Base-by-base conservation (phyloP, 108 stramenopile species). In the Fragilariopsis cylindrus region DNA sequence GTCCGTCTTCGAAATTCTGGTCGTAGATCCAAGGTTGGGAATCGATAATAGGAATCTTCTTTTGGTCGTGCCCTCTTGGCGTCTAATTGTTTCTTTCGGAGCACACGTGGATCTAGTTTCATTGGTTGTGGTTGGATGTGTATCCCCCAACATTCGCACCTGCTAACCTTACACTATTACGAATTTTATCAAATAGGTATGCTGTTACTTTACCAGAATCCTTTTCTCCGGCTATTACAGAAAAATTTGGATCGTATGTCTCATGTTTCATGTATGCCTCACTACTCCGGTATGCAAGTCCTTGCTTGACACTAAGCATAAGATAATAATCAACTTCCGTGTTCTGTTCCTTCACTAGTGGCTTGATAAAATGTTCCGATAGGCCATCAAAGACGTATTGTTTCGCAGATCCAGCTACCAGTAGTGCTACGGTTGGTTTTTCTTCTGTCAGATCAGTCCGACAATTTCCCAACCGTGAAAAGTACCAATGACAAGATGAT, bases 291-390 rank as follows among this genome's bases (percentile, higher is more conserved):
- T 68, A 68, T 5, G 67, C 48, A 7, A 68, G 67, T 5, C 67
- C 67, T 7, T 68, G 67, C 18, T 68, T 68, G 21, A 68, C 67
- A 48, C 67, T 68, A n/a, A 68, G 49, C 67, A 68, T 68, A 5
- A 68, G 48, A 52, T 68, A 68, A 68, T 49, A 68, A 52, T 68
- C 67, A 6, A 68, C 47, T 12, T 68, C 50, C 8, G n/a, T 50
- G 30, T 68, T 68, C 39, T 68, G 67, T 19, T 68, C 16, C 7
- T 64, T 3, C 3, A 68, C 48, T 13, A 68, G 67, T 30, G 67
- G 67, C 49, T 68, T 18, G 48, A 68, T 50, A 8, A 68, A 21
- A 12, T 68, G 67, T 68, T 68, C 49, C 1, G 21, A 21, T 48
- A 68, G 11, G 30, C 49, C 67, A 5, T 18, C 19, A 40, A 68